Base-by-base conservation (phyloP, 2,329 filamentous ascomycete species). In the Raffaelea albimanens region DNA sequence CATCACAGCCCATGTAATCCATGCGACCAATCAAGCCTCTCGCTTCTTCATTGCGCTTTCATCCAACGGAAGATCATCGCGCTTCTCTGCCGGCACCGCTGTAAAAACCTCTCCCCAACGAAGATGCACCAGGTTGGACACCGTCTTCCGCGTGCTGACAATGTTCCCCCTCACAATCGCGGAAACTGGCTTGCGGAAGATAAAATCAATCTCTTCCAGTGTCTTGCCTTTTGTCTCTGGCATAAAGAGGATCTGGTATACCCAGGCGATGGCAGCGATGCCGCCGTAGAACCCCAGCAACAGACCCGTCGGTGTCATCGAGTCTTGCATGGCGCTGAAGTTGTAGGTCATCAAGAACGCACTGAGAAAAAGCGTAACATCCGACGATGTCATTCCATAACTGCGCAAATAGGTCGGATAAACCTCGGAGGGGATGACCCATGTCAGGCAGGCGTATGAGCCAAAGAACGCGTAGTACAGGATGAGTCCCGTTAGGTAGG, bases 321-420 rank as follows among this genome's bases (percentile, higher is more conserved):
- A 75, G 0, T 73, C 61, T 61, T 83, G 77, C 83, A 87, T 87
- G 10, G 71, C 70, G 0, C 74, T 73, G 65, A 87, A 87, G 70
- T 86, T 86, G 70, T 86, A 87, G 10, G 83, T 87, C 44, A 87
- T 81, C 55, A 85, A 71, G 66, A 86, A 87, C 2, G 80, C 83
- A 45, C 76, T 78, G 21, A 87, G 70, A 73, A 86, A 87, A 5
- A 87, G 69, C 52, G 80, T 77, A 2, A 75, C 80, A 42, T 82
- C 79, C 0, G 80, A 82, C 0, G 76, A 82, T 4, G 81, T 83
- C 83, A 87, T 87, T 50, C 83, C 83, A 61, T 87, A 87, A 11
- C 72, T 78, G 44, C 83, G 75, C 1, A 87, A 74, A 58, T 87
- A 86, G 0, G 83, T 86, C 0, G 82, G 83, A 62, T 84, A 87